Conservation (phyloP, 2,329 filamentous ascomycete genomes). For the Tolypocladium ophioglossoides region DNA sequence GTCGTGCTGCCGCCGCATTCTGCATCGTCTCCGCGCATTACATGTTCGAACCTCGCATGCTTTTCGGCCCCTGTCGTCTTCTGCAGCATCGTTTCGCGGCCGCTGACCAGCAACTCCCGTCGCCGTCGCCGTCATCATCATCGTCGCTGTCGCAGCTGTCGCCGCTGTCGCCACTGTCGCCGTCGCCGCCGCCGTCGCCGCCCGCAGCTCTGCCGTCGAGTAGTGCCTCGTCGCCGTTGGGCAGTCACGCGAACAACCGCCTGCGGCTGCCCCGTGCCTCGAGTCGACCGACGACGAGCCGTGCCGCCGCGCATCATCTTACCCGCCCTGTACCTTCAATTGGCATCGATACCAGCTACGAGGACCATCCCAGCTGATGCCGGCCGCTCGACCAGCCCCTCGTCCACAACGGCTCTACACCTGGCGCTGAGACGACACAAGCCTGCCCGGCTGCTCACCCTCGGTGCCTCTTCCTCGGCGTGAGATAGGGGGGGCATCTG, state of each 20-base stretch:
- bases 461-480: background rate
- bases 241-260: background rate
- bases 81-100: conserved; percentile 1
- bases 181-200: background rate
- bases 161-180: background rate
- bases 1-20: background rate
- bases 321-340: conserved; percentile 13
- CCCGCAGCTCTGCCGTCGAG: conserved; percentile 3
- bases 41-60: conserved; percentile 1
- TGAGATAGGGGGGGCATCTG: conserved; percentile 9
- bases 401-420: conserved; percentile 20
- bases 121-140: background rate
- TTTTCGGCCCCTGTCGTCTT: background rate
- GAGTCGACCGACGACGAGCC: conserved; percentile 8
- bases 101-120: background rate
- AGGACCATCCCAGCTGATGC: conserved; percentile 22
- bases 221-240: background rate
- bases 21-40: background rate
- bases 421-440: conserved; percentile 19
- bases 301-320: conserved; percentile 9
- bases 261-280: conserved; percentile 1
- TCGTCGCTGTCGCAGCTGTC: background rate
- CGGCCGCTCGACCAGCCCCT: conserved; percentile 20
- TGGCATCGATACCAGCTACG: conserved; percentile 12
- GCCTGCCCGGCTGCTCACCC: background rate